These are phyloP conservation scores for Vitis hybrid DNA, from an alignment of 177 flowering plant species.

Conservation along the genomic window DNA sequence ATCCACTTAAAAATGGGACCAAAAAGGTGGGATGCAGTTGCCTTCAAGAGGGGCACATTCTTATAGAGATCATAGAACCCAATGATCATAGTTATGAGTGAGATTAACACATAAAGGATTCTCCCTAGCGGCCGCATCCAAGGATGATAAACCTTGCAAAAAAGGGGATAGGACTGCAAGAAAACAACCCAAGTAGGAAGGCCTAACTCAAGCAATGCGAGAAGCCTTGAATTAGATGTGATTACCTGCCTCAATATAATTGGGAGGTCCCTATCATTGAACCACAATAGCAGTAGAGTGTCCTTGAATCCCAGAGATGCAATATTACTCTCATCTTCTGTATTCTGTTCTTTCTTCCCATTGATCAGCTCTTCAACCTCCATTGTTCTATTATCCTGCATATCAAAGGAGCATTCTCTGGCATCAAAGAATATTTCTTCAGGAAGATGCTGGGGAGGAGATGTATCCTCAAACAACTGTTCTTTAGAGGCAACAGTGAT, in stretches of 20 bases:
- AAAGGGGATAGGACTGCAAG: constrained; percentile 37
- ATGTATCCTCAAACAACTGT: neutral
- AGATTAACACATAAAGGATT: constrained; percentile 29
- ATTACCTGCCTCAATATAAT: constrained; percentile 30
- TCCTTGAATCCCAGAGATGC: constrained; percentile 19
- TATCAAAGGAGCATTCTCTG: constrained; percentile 12
- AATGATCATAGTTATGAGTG: constrained; percentile 34
- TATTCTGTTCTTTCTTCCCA: neutral
- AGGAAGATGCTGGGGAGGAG: constrained; percentile 3
- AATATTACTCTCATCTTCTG: neutral
- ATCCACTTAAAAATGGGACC: constrained; percentile 39
- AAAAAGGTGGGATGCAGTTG: constrained; percentile 32
- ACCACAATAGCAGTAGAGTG: constrained; percentile 14
- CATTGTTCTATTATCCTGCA: neutral
- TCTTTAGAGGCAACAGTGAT: constrained; percentile 9
- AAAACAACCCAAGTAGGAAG: constrained; percentile 46
- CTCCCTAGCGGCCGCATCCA: constrained; percentile 38
- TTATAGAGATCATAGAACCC: constrained; percentile 43
- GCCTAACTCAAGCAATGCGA: constrained; percentile 35
- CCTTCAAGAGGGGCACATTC: constrained; percentile 36
- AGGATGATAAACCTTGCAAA: constrained; percentile 30
- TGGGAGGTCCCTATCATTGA: constrained; percentile 31
- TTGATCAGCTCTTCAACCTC: neutral
- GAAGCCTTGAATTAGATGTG: constrained; percentile 31
- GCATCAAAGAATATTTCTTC: constrained; percentile 19